These are phyloP conservation scores for Elsinoe fawcettii DNA, from an alignment of 2,329 filamentous ascomycete species.

Conservation along the genomic window DNA sequence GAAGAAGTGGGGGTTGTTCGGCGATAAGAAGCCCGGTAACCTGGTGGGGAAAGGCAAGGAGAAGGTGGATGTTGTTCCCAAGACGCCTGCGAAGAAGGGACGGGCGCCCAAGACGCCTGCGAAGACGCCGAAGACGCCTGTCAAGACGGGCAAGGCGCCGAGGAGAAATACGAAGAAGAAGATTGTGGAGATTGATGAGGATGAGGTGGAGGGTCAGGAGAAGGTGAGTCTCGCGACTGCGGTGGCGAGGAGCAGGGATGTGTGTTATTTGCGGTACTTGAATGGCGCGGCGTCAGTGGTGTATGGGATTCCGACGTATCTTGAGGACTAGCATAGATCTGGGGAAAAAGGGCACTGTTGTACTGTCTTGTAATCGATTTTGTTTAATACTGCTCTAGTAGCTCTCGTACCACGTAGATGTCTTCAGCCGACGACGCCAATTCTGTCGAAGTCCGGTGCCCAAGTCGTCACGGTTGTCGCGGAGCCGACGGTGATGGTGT, in stretches of 20 bases:
- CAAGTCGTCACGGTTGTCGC: constrained; percentile 20
- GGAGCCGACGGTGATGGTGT: constrained; percentile 24
- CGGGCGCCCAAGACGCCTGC: constrained; percentile 25
- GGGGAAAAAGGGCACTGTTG: neutral
- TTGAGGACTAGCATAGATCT: constrained; percentile 35
- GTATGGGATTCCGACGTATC: constrained; percentile 89
- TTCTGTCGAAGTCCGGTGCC: constrained; percentile 26
- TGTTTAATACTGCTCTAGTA: neutral
- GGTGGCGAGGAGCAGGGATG: constrained; percentile 62
- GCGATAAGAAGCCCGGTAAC: neutral
- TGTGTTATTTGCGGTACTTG: constrained; percentile 82
- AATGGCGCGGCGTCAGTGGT: constrained; percentile 91
- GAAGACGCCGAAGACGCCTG: constrained; percentile 27
- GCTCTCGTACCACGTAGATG: neutral
- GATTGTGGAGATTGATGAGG: constrained; percentile 25
- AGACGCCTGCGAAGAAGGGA: constrained; percentile 25
- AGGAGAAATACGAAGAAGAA: constrained; percentile 26
- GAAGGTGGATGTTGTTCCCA: constrained; percentile 22
- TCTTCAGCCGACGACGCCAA: constrained; percentile 19
- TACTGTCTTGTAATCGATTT: neutral
- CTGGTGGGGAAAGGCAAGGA: constrained; percentile 20
- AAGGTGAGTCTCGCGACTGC: constrained; percentile 62
- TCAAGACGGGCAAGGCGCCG: constrained; percentile 25
- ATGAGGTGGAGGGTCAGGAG: constrained; percentile 28
- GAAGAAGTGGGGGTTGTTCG: constrained; percentile 72